phyloP scores from a whole-genome alignment of 257 asterid species.

The Solanum virginianum region DNA sequence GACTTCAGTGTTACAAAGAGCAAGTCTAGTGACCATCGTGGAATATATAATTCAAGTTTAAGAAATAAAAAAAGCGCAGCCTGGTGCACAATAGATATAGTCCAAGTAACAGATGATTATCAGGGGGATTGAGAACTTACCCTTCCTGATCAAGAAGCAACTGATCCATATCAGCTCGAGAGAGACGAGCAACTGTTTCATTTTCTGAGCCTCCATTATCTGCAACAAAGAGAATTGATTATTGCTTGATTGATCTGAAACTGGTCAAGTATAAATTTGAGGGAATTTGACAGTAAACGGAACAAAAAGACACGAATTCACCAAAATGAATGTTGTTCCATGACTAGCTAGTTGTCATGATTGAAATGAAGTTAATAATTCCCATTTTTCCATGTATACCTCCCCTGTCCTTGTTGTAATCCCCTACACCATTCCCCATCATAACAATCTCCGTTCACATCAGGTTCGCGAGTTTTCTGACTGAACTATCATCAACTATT shows the following conservation, averaged over 20 bases:
- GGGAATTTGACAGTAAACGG: background rate
- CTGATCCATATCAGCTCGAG: slow-evolving; percentile 69
- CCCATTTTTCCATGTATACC: slow-evolving; percentile 68
- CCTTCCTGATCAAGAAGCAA: slow-evolving; percentile 66
- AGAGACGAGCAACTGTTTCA: slow-evolving; percentile 50
- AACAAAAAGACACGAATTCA: background rate
- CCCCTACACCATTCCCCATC: slow-evolving; percentile 92
- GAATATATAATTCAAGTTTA: too few species aligned
- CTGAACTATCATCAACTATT: too few species aligned
- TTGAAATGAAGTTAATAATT: slow-evolving; percentile 11
- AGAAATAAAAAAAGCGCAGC: background rate
- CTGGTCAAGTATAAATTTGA: background rate
- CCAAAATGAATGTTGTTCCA: background rate
- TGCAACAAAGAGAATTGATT: slow-evolving; percentile 6
- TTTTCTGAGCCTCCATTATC: slow-evolving; percentile 46
- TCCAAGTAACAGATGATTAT: background rate
- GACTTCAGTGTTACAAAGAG: background rate
- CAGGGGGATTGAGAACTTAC: slow-evolving; percentile 21
- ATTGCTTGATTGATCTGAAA: background rate
- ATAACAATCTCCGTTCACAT: slow-evolving; percentile 52
- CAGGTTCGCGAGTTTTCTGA: too few species aligned
- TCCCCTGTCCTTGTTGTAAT: slow-evolving; percentile 66
- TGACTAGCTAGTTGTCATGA: background rate
- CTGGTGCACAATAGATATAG: background rate
- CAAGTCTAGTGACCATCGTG: background rate